These are phyloP conservation scores for Pholiota molesta DNA, from an alignment of 768 basidiomycete genomes.

Conservation along the genomic window DNA sequence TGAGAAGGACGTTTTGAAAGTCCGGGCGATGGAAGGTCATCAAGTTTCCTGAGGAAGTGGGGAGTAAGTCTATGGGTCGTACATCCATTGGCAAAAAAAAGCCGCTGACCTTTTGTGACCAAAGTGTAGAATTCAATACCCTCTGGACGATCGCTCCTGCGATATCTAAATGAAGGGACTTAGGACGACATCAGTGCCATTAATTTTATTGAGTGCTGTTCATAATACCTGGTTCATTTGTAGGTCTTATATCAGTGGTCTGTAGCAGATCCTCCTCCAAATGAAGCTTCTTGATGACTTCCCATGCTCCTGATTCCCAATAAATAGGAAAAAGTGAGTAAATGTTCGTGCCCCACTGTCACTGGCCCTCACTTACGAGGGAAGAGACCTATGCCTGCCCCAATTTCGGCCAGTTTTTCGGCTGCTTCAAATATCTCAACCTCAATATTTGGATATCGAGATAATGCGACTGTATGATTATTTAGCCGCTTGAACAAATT, in stretches of 20 bases:
- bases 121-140: slow-evolving; percentile 59
- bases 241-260: slow-evolving; percentile 37
- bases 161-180: slow-evolving; percentile 58
- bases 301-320: slow-evolving; percentile 45
- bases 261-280: slow-evolving; percentile 49
- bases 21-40: slow-evolving; percentile 67
- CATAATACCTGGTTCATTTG: slow-evolving; percentile 43
- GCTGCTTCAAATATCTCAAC: slow-evolving; percentile 61
- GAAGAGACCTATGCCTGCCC: slow-evolving; percentile 65
- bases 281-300: slow-evolving; percentile 46
- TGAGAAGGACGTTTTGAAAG: slow-evolving; percentile 62
- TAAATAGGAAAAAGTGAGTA: slow-evolving; percentile 9
- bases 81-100: background rate
- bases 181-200: background rate
- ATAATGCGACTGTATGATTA: slow-evolving; percentile 41
- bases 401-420: slow-evolving; percentile 51
- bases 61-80: background rate
- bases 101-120: slow-evolving; percentile 55
- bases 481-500: slow-evolving; percentile 6
- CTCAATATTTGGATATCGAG: slow-evolving; percentile 54
- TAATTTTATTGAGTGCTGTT: background rate
- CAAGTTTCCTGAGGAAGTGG: slow-evolving; percentile 41
- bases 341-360: background rate
- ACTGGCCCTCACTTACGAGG: slow-evolving; percentile 35
- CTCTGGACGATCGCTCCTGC: slow-evolving; percentile 61